Percentiles rank a stretch among this genome's conserved stretches.
phyloP scores from a whole-genome alignment of 2,329 filamentous ascomycete genomes.

The Fusarium mexicanum region DNA sequence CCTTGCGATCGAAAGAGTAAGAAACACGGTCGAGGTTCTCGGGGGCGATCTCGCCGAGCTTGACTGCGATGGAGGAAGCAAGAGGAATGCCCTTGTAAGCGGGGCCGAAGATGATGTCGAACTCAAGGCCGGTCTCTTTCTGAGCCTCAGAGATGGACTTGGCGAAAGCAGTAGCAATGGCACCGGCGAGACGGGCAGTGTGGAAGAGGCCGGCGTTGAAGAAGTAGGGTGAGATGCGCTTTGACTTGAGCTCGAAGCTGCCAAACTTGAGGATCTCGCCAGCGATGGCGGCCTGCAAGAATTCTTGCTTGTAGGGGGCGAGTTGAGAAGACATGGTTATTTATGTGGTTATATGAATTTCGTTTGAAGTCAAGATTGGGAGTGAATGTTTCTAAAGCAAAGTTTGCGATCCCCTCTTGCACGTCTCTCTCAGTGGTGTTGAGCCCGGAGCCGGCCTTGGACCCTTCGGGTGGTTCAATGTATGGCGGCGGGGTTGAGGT shows the following conservation, averaged over 20 bases:
- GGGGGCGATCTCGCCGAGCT: slow-evolving; percentile 76
- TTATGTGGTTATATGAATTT: not conserved
- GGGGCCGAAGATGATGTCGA: slow-evolving; percentile 91
- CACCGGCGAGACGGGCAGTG: slow-evolving; percentile 77
- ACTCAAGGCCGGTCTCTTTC: slow-evolving; percentile 58
- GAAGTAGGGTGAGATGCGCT: slow-evolving; percentile 93
- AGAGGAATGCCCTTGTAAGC: slow-evolving; percentile 98
- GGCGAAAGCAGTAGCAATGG: slow-evolving; percentile 86
- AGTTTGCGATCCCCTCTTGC: slow-evolving; percentile 35
- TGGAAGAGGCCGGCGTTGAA: slow-evolving; percentile 96
- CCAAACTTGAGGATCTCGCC: slow-evolving; percentile 82
- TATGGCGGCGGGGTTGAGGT: slow-evolving; percentile 35
- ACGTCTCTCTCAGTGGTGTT: slow-evolving; percentile 23
- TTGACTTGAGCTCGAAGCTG: slow-evolving; percentile 90
- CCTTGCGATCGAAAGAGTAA: slow-evolving; percentile 95
- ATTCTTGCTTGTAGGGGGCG: slow-evolving; percentile 74
- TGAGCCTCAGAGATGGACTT: slow-evolving; percentile 65
- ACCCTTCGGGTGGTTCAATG: slow-evolving; percentile 21
- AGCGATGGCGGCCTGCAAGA: slow-evolving; percentile 74
- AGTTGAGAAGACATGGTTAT: slow-evolving; percentile 56
- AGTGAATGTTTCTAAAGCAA: slow-evolving; percentile 16
- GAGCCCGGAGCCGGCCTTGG: slow-evolving; percentile 24
- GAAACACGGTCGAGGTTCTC: slow-evolving; percentile 73
- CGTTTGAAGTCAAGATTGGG: not conserved
- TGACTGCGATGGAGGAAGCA: slow-evolving; percentile 79